Base-by-base conservation (phyloP, 495 filamentous ascomycete genomes). In the Xylaria flabelliformis region DNA sequence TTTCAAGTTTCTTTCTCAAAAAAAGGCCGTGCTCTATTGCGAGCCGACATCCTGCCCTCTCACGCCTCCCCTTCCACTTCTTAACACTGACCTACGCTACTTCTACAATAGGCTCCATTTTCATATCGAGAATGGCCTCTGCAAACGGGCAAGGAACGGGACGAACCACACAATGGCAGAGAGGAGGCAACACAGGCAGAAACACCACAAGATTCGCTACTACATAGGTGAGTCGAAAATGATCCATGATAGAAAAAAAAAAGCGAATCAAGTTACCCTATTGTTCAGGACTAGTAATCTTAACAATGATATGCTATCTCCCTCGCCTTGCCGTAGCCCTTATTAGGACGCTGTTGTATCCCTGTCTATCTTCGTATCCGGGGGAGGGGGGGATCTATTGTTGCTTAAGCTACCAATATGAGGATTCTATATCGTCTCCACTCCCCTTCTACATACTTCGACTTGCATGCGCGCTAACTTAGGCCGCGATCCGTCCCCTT, bases 381-480 rank as follows among this genome's bases (percentile, higher is more conserved):
- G 64, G 44, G 64, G 17, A 13, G 10, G 39, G 39, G 39, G 39
- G 12, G 39, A 12, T 66, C 64, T 66, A 66, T 66, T 10, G 64
- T 32, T 34, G 39, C n/a, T 7, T 12, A 66, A 39, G 64, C 46
- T 51, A 39, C 26, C 21, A 7, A 36, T 3, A n/a, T 51, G 29
- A 42, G 34, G 65, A n/a, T 39, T 74, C 72, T 77, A 79, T 72
- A 73, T 74, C 64, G 71, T 79, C 69, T 79, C 77, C 56, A 79
- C 77, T 21, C 77, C 77, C 55, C 71, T 70, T 73, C 75, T 79
- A 74, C 75, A 76, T 66, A 74, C 62, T 74, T 79, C 77, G 56
- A 79, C 76, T 44, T 70, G 71, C 46, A 74, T 78, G 42, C 79
- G 76, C 61, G 77, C 69, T 51, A 78, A 62, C 70, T 79, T 81